Base-by-base conservation (phyloP, 2,329 filamentous ascomycete genomes). In the Pseudocercospora pini-densiflorae region DNA sequence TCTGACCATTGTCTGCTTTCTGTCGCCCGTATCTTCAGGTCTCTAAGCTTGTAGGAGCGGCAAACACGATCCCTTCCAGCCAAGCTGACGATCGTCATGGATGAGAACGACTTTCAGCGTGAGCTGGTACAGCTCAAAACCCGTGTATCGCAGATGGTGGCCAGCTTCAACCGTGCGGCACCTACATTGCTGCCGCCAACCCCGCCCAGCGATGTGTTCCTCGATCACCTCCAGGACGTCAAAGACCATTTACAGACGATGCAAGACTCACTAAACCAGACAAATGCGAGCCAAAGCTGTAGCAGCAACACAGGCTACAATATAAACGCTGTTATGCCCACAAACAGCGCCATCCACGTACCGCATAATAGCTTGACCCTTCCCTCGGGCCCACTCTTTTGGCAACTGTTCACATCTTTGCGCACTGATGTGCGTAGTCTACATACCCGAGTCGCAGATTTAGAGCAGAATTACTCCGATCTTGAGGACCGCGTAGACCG, bases 121-220 rank as follows among this genome's bases (percentile, higher is more conserved):
- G 69, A 74, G 66, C 67, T 75, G n/a, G 57, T 66, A 16, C 51
- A 65, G 51, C 69, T 74, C 33, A 74, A 74, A 36, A 51, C 66
- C n/a, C 70, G 67, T 12, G 65, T 75, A 51, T 57, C 62, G 23
- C 54, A 70, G 21, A 70, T 75, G 70, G 61, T 68, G 8, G 64
- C 68, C 8, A 53, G 64, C 23, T 68, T 62, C 61, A 27, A 33
- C 36, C 64, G 54, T 19, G 47, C 60, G 57, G 29, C 36, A 36
- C 16, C 60, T 54, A 51, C 40, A 7, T 43, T n/a, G 49, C 57
- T n/a, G 24, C 49, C 29, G 31, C 40, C 55, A 59, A 23, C 21
- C 47, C 24, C 47, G 43, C 23, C 40, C 43, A 58, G 43, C 47
- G 59, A 69, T 40, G 29, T 61, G 12, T 67, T 72, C 57, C 61